Evolutionary conservation across 208 protist species (phyloP).

Genomic region (Leptomonas pyrrhocoris): DNA sequence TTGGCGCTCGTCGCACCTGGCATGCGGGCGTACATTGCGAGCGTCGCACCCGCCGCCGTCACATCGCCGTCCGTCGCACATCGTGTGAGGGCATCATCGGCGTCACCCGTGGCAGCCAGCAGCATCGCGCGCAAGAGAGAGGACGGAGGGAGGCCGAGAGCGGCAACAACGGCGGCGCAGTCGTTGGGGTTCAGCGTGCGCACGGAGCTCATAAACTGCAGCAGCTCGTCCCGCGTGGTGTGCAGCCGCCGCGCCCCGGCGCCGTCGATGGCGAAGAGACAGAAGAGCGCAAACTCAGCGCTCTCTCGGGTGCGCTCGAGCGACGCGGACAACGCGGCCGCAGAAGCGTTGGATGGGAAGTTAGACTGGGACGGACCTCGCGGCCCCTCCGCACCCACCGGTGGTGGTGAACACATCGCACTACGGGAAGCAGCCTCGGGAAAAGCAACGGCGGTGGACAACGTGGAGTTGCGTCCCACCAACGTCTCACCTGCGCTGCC

Average conservation of each 20-base stretch:
- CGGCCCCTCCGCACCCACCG: too few species aligned
- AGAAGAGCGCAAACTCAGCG: conserved; percentile 27
- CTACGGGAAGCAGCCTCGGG: background rate
- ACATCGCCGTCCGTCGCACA: conserved; percentile 36
- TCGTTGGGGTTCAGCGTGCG: conserved; percentile 6
- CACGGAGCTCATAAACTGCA: conserved; percentile 12
- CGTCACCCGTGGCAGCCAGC: conserved; percentile 18
- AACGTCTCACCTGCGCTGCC: background rate
- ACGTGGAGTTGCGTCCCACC: background rate
- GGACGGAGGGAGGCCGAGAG: conserved; percentile 9
- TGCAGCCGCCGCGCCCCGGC: conserved; percentile 15
- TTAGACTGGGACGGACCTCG: background rate
- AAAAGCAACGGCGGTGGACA: too few species aligned
- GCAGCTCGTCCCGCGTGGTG: conserved; percentile 6
- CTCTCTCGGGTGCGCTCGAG: conserved; percentile 3
- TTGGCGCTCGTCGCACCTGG: background rate
- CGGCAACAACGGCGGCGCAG: conserved; percentile 1
- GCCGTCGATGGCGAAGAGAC: conserved; percentile 22
- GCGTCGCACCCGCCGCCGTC: conserved; percentile 23
- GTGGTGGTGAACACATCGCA: background rate
- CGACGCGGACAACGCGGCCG: background rate
- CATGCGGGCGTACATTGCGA: conserved; percentile 22
- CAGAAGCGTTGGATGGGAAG: background rate
- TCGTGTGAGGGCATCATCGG: conserved; percentile 30
- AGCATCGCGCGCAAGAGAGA: conserved; percentile 24